A percentile compares a stretch with the other conserved stretches of the same genome.
These are phyloP conservation scores for Fonsecaea erecta DNA, from an alignment of 2,329 filamentous ascomycete species.

Conservation along the genomic window DNA sequence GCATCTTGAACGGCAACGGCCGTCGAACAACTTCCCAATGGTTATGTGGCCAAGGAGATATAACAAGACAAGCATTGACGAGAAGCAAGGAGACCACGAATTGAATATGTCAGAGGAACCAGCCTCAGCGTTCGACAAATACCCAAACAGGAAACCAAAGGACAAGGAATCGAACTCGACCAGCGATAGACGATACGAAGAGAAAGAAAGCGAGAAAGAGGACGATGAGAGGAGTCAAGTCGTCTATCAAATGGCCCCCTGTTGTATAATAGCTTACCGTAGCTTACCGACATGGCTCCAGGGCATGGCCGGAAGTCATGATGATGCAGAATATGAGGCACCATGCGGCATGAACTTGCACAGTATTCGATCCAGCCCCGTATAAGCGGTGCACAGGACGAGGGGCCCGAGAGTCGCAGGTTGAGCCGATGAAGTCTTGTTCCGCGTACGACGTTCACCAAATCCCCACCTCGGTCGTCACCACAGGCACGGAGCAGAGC, in stretches of 20 bases:
- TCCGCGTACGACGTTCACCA: background rate
- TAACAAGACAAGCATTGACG: constrained; percentile 5
- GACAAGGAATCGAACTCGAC: constrained; percentile 1
- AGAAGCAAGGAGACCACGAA: background rate
- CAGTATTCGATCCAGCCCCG: background rate
- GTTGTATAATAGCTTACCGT: constrained; percentile 1
- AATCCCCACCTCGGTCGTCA: background rate
- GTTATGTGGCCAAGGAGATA: background rate
- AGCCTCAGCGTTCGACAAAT: constrained; percentile 6
- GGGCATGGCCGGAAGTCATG: background rate
- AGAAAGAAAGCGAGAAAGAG: constrained; percentile 4
- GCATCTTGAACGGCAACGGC: background rate
- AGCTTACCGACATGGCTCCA: background rate
- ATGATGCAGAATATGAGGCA: constrained; percentile 2
- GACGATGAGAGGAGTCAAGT: background rate
- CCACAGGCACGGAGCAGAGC: background rate
- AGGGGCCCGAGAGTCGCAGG: background rate
- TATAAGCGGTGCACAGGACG: background rate
- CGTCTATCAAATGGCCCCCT: background rate
- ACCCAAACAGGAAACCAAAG: background rate
- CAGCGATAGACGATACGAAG: background rate
- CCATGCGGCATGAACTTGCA: background rate
- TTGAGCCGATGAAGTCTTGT: background rate
- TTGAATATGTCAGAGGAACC: constrained; percentile 11
- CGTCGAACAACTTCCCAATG: background rate